Evolutionary conservation across 805 yeast species (phyloP).

Genomic region (Candida fluviatilis): DNA sequence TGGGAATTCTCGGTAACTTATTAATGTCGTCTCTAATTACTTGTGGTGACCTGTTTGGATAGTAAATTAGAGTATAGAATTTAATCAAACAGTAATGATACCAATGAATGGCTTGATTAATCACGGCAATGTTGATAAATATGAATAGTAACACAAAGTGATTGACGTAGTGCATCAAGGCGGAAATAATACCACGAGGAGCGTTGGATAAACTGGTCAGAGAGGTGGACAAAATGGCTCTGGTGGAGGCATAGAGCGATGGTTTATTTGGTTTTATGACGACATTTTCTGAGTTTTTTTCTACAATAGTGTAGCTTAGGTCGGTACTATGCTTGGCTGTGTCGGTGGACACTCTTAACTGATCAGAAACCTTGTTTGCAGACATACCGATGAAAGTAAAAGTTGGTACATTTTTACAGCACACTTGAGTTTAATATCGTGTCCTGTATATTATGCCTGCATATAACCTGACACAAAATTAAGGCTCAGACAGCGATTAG

Average conservation of each 20-base stretch:
- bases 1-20: conserved; percentile 72
- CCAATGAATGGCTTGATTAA: conserved; percentile 48
- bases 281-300: no score
- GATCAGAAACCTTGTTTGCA: no score
- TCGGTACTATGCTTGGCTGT: no score
- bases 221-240: background rate
- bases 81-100: conserved; percentile 53
- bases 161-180: conserved; percentile 22
- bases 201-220: background rate
- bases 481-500: no score
- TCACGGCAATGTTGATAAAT: conserved; percentile 53
- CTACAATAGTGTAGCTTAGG: no score
- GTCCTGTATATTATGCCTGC: no score
- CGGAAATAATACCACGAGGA: conserved; percentile 2
- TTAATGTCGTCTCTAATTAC: conserved; percentile 79
- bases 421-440: no score
- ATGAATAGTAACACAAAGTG: conserved; percentile 48
- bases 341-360: no score
- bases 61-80: conserved; percentile 59
- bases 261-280: background rate
- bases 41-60: conserved; percentile 72
- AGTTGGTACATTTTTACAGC: no score
- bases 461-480: no score
- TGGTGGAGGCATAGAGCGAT: background rate
- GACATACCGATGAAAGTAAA: no score